phyloP scores from a whole-genome alignment of 2,329 filamentous ascomycete genomes.

The Aspergillus tanneri region DNA sequence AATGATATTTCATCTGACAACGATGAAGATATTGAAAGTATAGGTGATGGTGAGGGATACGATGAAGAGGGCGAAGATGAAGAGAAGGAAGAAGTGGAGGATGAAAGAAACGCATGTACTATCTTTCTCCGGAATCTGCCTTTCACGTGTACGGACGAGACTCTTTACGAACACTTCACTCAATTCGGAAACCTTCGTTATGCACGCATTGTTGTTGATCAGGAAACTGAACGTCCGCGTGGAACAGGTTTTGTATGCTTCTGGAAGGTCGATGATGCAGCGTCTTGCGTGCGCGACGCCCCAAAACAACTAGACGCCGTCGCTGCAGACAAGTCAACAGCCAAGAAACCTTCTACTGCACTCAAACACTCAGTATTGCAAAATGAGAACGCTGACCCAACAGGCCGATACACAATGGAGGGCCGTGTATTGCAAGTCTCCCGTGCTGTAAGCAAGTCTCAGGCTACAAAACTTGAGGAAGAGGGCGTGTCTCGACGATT shows the following conservation, averaged over 20 bases:
- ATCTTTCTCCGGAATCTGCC: conserved; percentile 93
- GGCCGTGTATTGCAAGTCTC: conserved; percentile 82
- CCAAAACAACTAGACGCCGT: conserved; percentile 55
- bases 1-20: conserved; percentile 30
- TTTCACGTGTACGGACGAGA: conserved; percentile 80
- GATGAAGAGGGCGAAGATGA: conserved; percentile 45
- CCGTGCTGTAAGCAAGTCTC: conserved; percentile 78
- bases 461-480: conserved; percentile 73
- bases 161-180: conserved; percentile 80
- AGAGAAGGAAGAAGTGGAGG: conserved; percentile 48
- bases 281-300: conserved; percentile 71
- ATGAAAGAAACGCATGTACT: conserved; percentile 65
- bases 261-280: conserved; percentile 71
- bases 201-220: conserved; percentile 86
- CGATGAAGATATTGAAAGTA: conserved; percentile 46
- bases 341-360: conserved; percentile 43
- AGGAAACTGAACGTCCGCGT: conserved; percentile 77
- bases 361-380: conserved; percentile 81
- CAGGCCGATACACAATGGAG: conserved; percentile 84
- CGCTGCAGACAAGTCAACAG: conserved; percentile 42
- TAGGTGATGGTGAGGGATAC: no score
- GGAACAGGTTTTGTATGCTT: conserved; percentile 97
- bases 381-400: conserved; percentile 76
- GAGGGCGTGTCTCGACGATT: conserved; percentile 63
- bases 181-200: conserved; percentile 87